These are phyloP conservation scores for Arachis stenosperma DNA, from an alignment of 306 rosid genomes.

Conservation along the genomic window DNA sequence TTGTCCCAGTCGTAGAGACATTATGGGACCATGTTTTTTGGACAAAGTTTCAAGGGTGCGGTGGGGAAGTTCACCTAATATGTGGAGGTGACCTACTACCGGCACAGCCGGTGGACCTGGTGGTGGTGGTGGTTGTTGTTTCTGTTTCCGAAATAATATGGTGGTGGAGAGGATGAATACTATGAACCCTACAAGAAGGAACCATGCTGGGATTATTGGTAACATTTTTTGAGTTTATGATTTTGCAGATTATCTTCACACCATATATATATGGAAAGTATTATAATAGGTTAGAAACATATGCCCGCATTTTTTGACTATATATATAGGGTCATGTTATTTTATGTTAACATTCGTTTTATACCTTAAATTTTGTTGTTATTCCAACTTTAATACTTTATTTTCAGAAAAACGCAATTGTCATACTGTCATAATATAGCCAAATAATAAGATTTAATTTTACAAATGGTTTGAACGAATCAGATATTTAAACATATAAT, in stretches of 20 bases:
- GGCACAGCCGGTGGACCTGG: slow-evolving; percentile 1
- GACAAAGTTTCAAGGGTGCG: neutral
- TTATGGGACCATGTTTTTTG: neutral
- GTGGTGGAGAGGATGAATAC: neutral
- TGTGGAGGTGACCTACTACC: neutral
- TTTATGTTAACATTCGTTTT: too few relatives aligned
- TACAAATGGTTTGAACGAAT: too few relatives aligned
- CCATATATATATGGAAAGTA: too few relatives aligned
- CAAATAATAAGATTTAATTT: too few relatives aligned
- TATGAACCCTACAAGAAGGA: neutral
- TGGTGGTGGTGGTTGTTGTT: neutral
- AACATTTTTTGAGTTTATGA: neutral
- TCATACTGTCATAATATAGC: too few relatives aligned
- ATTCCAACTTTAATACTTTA: too few relatives aligned
- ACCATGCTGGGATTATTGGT: neutral
- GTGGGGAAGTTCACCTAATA: neutral
- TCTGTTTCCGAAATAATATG: neutral
- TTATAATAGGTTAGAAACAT: too few relatives aligned
- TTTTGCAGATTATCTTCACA: neutral
- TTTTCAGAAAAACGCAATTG: too few relatives aligned
- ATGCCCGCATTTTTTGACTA: too few relatives aligned
- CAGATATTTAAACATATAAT: too few relatives aligned
- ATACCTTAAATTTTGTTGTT: too few relatives aligned
- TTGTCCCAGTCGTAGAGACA: neutral
- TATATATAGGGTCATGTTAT: too few relatives aligned